Evolutionary conservation across 129 eudicot species (phyloP).

Genomic region (Smallanthus sonchifolius): DNA sequence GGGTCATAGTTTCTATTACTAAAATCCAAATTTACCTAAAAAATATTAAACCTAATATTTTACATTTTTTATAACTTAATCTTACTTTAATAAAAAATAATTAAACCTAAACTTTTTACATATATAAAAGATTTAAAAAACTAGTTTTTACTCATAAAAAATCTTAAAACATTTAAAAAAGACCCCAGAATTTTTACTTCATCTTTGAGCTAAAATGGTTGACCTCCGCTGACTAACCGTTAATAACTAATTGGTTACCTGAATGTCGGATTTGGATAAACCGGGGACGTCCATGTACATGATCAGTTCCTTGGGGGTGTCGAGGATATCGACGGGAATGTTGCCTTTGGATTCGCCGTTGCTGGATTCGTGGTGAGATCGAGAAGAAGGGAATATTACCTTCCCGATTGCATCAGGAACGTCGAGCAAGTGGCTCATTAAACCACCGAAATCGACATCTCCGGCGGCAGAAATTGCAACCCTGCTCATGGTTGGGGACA

Average conservation of each 20-base stretch:
- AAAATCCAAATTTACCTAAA: too few species aligned
- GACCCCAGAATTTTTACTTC: too few species aligned
- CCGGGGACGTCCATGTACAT: constrained; percentile 78
- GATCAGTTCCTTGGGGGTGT: constrained; percentile 44
- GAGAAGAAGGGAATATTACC: constrained; percentile 13
- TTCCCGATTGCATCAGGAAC: constrained; percentile 48
- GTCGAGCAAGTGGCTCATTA: constrained; percentile 36
- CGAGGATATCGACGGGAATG: constrained; percentile 53
- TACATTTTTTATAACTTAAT: too few species aligned
- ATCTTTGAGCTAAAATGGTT: too few species aligned
- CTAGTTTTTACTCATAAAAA: too few species aligned
- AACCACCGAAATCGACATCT: constrained; percentile 21
- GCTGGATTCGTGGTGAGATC: constrained; percentile 17
- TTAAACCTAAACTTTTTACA: too few species aligned
- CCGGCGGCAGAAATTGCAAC: constrained; percentile 29
- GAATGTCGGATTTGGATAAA: constrained; percentile 76
- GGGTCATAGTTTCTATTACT: too few species aligned
- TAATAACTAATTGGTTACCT: constrained; percentile 27
- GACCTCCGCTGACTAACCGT: too few species aligned
- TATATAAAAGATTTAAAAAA: too few species aligned
- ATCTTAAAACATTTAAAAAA: too few species aligned
- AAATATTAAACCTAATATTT: too few species aligned
- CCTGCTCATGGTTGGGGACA: constrained; percentile 26
- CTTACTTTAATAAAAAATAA: too few species aligned
- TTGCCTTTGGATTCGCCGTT: constrained; percentile 20